These are phyloP conservation scores for Strobilomyces echinocephalus DNA, from an alignment of 768 basidiomycete genomes.

Conservation along the genomic window DNA sequence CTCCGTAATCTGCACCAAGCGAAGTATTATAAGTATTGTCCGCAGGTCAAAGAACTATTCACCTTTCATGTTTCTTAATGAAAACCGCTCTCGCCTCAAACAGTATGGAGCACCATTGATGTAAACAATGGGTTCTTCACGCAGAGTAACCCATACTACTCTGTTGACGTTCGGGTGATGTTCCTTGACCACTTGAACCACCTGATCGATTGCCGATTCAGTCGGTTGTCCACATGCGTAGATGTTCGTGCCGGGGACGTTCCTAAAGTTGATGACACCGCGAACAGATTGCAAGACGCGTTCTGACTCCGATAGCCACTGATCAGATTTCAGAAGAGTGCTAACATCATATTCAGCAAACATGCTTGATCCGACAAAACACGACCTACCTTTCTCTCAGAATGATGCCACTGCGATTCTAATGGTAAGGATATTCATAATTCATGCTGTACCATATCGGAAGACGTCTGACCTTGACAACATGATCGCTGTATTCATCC, in stretches of 20 bases:
- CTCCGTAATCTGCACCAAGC: conserved; percentile 73
- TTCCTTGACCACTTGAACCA: conserved; percentile 59
- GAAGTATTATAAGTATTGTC: background rate
- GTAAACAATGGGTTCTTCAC: conserved; percentile 89
- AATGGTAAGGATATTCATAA: background rate
- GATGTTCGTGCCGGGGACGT: conserved; percentile 71
- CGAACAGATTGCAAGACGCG: conserved; percentile 66
- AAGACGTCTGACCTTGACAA: conserved; percentile 62
- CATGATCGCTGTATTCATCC: conserved; percentile 94
- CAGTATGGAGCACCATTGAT: conserved; percentile 93
- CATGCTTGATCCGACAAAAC: background rate
- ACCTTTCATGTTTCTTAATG: conserved; percentile 94
- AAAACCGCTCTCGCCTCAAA: conserved; percentile 76
- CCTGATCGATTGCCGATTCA: conserved; percentile 74
- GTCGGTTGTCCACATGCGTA: conserved; percentile 95
- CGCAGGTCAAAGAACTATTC: conserved; percentile 1
- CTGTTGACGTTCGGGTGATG: conserved; percentile 56
- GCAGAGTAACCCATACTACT: conserved; percentile 87
- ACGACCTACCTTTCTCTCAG: conserved; percentile 72
- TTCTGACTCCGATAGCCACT: conserved; percentile 76
- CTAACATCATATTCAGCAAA: conserved; percentile 32
- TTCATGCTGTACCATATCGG: background rate
- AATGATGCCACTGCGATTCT: conserved; percentile 93
- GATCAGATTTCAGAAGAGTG: conserved; percentile 88
- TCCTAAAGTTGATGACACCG: conserved; percentile 94